These are phyloP conservation scores for Macrotyloma uniflorum DNA, from an alignment of 306 rosid species.

Conservation along the genomic window DNA sequence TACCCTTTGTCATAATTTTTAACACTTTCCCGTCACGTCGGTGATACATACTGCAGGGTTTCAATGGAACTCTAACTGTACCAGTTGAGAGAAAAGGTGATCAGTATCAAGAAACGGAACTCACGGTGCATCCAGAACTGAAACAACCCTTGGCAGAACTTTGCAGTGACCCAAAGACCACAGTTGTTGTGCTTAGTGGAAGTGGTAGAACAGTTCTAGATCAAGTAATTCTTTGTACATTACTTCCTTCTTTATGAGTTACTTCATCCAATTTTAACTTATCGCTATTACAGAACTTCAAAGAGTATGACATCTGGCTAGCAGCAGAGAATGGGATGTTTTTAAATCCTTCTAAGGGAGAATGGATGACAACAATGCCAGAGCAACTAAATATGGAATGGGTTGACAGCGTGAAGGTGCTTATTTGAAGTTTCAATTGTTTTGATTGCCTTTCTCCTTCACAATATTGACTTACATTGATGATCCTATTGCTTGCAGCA, in stretches of 20 bases:
- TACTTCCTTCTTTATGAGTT: constrained; percentile 29
- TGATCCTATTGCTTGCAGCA: constrained; percentile 59
- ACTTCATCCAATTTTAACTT: constrained; percentile 32
- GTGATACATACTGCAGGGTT: constrained; percentile 64
- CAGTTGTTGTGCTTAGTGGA: constrained; percentile 91
- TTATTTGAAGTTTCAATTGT: constrained; percentile 25
- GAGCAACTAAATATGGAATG: constrained; percentile 96
- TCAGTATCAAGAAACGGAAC: constrained; percentile 89
- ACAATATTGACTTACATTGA: constrained; percentile 35
- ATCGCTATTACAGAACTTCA: constrained; percentile 69
- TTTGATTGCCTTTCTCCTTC: constrained; percentile 27
- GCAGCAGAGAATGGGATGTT: constrained; percentile 99
- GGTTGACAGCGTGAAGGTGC: constrained; percentile 88
- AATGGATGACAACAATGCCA: constrained; percentile 99
- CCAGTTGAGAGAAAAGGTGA: constrained; percentile 89
- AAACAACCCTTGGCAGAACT: constrained; percentile 66
- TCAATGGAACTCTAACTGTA: constrained; percentile 90
- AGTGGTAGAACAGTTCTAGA: constrained; percentile 73
- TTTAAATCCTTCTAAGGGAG: constrained; percentile 69
- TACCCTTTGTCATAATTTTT: constrained; percentile 3
- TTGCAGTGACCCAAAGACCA: constrained; percentile 76
- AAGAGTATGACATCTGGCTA: constrained; percentile 83
- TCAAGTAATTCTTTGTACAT: constrained; percentile 54
- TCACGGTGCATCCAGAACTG: constrained; percentile 77
- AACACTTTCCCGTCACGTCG: constrained; percentile 33